These are phyloP conservation scores for Malus hybrid DNA, from an alignment of 331 rosid species.

Conservation along the genomic window DNA sequence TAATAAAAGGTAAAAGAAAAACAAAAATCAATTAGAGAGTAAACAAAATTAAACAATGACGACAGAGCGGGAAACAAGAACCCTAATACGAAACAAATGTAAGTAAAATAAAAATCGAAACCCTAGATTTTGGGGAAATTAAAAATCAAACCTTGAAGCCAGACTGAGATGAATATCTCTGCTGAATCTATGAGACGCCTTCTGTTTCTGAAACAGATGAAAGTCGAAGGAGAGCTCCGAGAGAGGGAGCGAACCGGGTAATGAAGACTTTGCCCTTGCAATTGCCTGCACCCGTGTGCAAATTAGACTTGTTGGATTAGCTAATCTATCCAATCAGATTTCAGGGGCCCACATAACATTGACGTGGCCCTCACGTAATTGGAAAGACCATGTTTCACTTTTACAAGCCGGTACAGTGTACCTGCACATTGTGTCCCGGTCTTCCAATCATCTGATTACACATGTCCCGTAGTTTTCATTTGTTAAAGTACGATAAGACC, in stretches of 20 bases:
- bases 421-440: not conserved
- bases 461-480: not conserved
- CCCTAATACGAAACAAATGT: not conserved
- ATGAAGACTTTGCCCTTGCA: not conserved
- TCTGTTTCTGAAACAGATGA: not conserved
- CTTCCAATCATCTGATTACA: not conserved
- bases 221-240: not conserved
- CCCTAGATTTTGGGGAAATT: not conserved
- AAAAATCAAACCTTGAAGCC: slow-evolving; percentile 15
- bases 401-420: not conserved
- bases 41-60: not conserved
- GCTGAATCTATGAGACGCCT: not conserved
- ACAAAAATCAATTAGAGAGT: not conserved
- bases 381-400: not conserved
- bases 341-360: not conserved
- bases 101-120: not conserved
- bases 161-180: slow-evolving; percentile 4
- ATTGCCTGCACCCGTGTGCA: not conserved
- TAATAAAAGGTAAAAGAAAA: not conserved
- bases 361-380: not conserved
- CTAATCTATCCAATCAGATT: not conserved
- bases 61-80: not conserved
- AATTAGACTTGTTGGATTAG: not conserved
- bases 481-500: not conserved
- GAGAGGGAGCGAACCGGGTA: not conserved